These are phyloP conservation scores for Talaromyces sp. DNA, from an alignment of 2,329 filamentous ascomycete species.

Conservation along the genomic window DNA sequence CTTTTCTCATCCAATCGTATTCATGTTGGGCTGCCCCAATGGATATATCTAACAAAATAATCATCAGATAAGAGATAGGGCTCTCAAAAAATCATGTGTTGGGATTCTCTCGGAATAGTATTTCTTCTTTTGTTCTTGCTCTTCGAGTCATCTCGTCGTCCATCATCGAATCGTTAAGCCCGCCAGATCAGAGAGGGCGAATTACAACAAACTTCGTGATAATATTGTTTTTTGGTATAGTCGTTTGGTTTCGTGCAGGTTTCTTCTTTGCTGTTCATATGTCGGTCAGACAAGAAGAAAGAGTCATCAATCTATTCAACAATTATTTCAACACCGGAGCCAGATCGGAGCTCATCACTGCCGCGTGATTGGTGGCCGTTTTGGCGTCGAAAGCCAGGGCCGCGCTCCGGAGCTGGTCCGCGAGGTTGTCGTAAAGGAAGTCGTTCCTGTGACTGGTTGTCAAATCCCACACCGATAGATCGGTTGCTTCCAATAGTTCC, in stretches of 20 bases:
- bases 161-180: constrained; percentile 45
- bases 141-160: constrained; percentile 43
- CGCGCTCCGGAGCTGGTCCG: constrained; percentile 57
- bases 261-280: constrained; percentile 2
- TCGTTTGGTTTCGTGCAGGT: background rate
- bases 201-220: constrained; percentile 34
- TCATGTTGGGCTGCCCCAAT: constrained; percentile 13
- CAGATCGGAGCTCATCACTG: constrained; percentile 59
- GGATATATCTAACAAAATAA: constrained; percentile 11
- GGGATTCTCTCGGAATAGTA: constrained; percentile 13
- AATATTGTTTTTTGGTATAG: constrained; percentile 17
- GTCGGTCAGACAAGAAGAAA: constrained; percentile 1
- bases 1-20: constrained; percentile 11
- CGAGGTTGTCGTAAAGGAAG: constrained; percentile 58
- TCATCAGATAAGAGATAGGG: constrained; percentile 4
- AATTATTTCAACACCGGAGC: constrained; percentile 58
- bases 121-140: constrained; percentile 28
- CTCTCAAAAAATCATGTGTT: background rate
- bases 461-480: constrained; percentile 55
- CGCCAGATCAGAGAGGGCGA: constrained; percentile 31
- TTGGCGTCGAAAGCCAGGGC: constrained; percentile 53
- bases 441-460: constrained; percentile 51
- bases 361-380: constrained; percentile 59
- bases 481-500: constrained; percentile 62
- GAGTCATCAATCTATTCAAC: constrained; percentile 48